Evolutionary conservation across 164 flowering plant genomes (phyloP).

Genomic region (Stephania yunnanensis): DNA sequence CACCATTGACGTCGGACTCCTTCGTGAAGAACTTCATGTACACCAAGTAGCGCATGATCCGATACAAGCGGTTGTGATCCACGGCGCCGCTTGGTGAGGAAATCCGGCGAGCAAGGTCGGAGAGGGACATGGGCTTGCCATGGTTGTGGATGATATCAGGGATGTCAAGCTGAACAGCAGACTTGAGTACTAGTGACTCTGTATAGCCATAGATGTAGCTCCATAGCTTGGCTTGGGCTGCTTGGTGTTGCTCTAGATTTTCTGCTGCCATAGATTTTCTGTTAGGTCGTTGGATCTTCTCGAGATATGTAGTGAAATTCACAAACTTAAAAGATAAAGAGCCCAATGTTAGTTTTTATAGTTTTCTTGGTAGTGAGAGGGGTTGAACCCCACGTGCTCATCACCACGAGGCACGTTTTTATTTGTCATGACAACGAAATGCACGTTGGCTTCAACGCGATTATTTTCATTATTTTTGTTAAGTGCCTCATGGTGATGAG

Average conservation of each 20-base stretch:
- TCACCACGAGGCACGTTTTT: neutral
- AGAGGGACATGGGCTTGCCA: conserved; percentile 31
- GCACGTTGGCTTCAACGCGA: no score
- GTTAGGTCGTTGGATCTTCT: neutral
- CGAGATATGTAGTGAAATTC: neutral
- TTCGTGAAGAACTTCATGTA: conserved; percentile 19
- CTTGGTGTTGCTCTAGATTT: neutral
- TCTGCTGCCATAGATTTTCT: neutral
- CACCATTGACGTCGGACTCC: neutral
- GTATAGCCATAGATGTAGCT: conserved; percentile 22
- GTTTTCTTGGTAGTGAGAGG: neutral
- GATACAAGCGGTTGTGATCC: conserved; percentile 11
- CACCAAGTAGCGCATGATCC: conserved; percentile 32
- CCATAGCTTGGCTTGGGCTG: conserved; percentile 23
- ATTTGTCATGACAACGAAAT: no score
- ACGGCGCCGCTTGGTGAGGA: neutral
- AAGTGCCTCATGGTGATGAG: no score
- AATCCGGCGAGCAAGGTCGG: conserved; percentile 21
- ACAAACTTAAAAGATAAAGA: neutral
- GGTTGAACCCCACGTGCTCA: neutral
- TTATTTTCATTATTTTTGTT: no score
- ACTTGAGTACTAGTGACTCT: conserved; percentile 28
- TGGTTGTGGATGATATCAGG: conserved; percentile 41
- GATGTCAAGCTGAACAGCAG: conserved; percentile 32
- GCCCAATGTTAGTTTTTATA: no score